Conservation (phyloP, 2,329 filamentous ascomycete genomes). For the Pseudocercospora crystallina region DNA sequence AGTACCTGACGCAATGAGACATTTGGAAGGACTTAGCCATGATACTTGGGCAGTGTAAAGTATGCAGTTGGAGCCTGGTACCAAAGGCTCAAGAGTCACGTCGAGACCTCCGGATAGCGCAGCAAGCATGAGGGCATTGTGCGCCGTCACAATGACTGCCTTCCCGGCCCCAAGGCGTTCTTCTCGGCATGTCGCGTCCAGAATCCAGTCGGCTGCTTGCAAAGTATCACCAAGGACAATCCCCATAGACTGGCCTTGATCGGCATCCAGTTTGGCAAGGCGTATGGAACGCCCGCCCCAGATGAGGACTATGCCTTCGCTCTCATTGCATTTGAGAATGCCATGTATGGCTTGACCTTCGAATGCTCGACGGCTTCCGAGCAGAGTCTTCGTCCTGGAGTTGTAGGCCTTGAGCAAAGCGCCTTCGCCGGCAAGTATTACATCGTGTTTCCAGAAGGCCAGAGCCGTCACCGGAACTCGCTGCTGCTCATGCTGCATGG, state of each 20-base stretch:
- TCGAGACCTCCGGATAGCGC: not conserved
- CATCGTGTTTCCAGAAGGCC: conserved; percentile 36
- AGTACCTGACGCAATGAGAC: conserved; percentile 83
- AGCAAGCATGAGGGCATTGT: conserved; percentile 69
- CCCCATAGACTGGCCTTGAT: conserved; percentile 9
- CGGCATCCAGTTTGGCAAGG: not conserved
- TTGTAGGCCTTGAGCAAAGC: conserved; percentile 42
- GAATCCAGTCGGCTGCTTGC: conserved; percentile 73
- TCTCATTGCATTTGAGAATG: conserved; percentile 50
- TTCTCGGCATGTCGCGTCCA: conserved; percentile 60
- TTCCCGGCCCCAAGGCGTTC: not conserved
- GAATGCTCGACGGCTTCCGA: conserved; percentile 56
- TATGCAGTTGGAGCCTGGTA: conserved; percentile 73
- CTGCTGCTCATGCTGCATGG: conserved; percentile 35
- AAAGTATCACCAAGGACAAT: conserved; percentile 38
- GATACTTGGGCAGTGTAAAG: conserved; percentile 79
- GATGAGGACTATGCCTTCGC: conserved; percentile 49
- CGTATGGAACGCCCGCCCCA: conserved; percentile 62
- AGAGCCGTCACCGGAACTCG: conserved; percentile 48
- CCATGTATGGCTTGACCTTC: conserved; percentile 72
- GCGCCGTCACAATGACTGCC: conserved; percentile 69
- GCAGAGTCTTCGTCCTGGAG: conserved; percentile 22
- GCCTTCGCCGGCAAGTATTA: conserved; percentile 46
- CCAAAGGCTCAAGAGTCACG: conserved; percentile 32
- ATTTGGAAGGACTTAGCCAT: conserved; percentile 57